Base-by-base conservation (phyloP, 1,284 basidiomycete species). In the Naganishia cerealis region DNA sequence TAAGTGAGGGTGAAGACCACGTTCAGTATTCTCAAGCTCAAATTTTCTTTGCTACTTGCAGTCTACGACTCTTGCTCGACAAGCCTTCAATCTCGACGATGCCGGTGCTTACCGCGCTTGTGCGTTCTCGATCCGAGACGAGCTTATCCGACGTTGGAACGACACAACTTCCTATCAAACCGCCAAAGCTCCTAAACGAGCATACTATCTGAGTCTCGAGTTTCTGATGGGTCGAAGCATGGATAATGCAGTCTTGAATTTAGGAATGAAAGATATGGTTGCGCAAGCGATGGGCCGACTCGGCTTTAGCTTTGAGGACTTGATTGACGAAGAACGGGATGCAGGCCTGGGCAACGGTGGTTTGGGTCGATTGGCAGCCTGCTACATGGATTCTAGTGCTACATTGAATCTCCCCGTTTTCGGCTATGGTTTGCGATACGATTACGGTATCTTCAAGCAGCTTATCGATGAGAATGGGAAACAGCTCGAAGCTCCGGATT, bases 371-470 rank as follows among this genome's bases (percentile, higher is more conserved):
- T 86, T 96, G 50, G 93, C 93, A 1, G 93, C 94, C 1, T 96
- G 93, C 82, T 96, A 95, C 80, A 86, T 94, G 70, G 90, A 92
- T 76, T 91, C 90, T 5, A 86, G 85, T 68, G 69, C 92, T 1
- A 90, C 89, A 13, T 88, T 91, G 75, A 89, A 90, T 74, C 82
- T 90, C 3, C 88, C 88, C 1, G 86, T 92, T 42, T 94, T 92
- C 91, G 92, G 92, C 53, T 94, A 94, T 74, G 91, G 91, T 65
- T 81, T 94, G 66, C 83, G 91, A 65, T 80, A 78, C 75, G 71
- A 90, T 77, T 94, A 93, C 73, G 92, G 92, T 74, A 94, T 96
- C 81, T 96, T 96, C 86, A 90, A 93, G 80, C 94, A 96, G 82
- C 85, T 93, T 67, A 87, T 90, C 12, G 88, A 91, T 54, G 77